Evolutionary conservation across 768 basidiomycete species (phyloP).

Genomic region (Xerocomus brunneocitrinus): DNA sequence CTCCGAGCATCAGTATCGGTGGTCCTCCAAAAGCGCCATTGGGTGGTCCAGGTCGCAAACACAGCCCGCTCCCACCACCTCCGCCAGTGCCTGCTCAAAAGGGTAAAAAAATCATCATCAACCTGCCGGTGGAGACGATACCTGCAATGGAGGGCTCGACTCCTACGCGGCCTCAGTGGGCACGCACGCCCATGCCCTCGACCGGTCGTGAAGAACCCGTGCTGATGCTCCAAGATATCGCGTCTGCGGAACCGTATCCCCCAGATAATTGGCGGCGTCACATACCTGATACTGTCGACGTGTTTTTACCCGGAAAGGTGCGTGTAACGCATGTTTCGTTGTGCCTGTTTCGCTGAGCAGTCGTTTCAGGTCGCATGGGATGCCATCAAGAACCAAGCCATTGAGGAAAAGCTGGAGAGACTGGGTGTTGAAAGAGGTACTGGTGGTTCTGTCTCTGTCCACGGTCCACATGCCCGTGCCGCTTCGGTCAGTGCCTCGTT

Average conservation of each 20-base stretch:
- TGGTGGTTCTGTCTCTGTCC: conserved; percentile 50
- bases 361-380: conserved; percentile 65
- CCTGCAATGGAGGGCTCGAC: conserved; percentile 35
- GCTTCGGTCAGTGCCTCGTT: conserved; percentile 61
- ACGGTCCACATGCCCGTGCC: conserved; percentile 76
- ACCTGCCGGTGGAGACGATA: conserved; percentile 66
- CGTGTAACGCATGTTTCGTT: conserved; percentile 13
- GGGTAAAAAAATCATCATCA: conserved; percentile 64
- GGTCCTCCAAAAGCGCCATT: conserved; percentile 86
- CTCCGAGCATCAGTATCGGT: conserved; percentile 65
- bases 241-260: conserved; percentile 55
- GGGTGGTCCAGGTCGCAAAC: conserved; percentile 75
- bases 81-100: conserved; percentile 39
- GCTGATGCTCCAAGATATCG: conserved; percentile 30
- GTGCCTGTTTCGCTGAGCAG: conserved; percentile 4
- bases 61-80: conserved; percentile 54
- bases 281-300: conserved; percentile 68
- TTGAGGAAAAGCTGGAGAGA: conserved; percentile 78
- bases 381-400: conserved; percentile 58
- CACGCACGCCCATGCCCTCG: conserved; percentile 50
- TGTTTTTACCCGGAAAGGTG: conserved; percentile 81
- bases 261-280: conserved; percentile 55
- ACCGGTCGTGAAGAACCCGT: conserved; percentile 29
- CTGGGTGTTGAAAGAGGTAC: conserved; percentile 70
- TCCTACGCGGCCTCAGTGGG: conserved; percentile 49